Base-by-base conservation (phyloP, 306 rosid genomes). In the Prunus armeniaca region DNA sequence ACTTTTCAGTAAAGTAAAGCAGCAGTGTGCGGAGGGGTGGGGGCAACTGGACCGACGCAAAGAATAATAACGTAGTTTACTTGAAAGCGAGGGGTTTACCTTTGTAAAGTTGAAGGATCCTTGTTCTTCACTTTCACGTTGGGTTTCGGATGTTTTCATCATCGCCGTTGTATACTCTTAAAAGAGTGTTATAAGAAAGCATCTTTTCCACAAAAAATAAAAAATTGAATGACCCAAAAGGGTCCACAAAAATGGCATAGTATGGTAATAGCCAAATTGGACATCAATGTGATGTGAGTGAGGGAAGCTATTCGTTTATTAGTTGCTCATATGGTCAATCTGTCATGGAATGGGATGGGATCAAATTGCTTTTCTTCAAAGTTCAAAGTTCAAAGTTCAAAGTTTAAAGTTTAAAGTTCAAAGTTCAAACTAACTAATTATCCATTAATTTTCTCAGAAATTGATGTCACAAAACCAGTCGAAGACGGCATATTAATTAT, bases 51-150 rank as follows among this genome's bases (percentile, higher is more conserved):
- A 72, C n/a, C 41, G 34, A 55, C 8, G 54, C 25, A 22, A 76
- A 49, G 27, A 76, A 76, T 76, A 41, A 38, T 6, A 57, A 34
- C 41, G 41, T n/a, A 11, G 18, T 30, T 20, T 46, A 17, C 22
- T 65, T 64, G 61, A 78, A 69, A 78, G 71, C 11, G 75, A 71
- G 6, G 34, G 50, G 9, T 27, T 69, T 34, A 2, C 9, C 9
- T 34, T 6, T 6, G 43, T 34, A 34, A 34, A 34, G 43, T 6
- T 6, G 43, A 6, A 34, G 43, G 43, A 34, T 34, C 1, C 43
- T 34, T 0, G 2, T 6, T 34, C 9, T 9, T 34, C 0, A 6
- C 43, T 34, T 34, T 34, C 43, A 6, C 9, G 0, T 34, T 6
- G 9, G 9, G 0, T 34, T 34, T 34, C 43, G 43, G 43, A 6